These are phyloP conservation scores for Botrytis fragariae DNA, from an alignment of 2,329 filamentous ascomycete genomes.

Conservation along the genomic window DNA sequence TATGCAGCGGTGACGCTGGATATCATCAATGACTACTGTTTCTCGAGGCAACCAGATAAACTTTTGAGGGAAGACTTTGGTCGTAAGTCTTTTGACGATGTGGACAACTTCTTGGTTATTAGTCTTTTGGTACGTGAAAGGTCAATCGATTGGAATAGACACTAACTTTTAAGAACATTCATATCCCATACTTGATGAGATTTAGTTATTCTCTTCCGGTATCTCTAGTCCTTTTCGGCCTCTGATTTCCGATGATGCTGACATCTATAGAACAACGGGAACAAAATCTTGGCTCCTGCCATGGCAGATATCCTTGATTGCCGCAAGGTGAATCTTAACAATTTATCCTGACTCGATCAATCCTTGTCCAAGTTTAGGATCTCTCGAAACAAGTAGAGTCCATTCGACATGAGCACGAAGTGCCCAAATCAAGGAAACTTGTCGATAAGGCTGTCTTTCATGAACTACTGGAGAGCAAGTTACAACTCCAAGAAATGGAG, in stretches of 20 bases:
- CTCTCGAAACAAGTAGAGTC: not conserved
- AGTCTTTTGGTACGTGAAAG: constrained; percentile 3
- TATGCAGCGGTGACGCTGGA: constrained; percentile 3
- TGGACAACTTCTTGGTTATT: not conserved
- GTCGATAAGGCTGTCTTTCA: constrained; percentile 21
- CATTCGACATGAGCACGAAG: not conserved
- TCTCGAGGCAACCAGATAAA: constrained; percentile 19
- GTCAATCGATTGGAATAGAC: not conserved
- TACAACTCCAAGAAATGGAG: constrained; percentile 39
- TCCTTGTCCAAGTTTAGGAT: constrained; percentile 39
- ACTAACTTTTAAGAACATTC: not conserved
- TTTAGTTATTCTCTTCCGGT: constrained; percentile 1
- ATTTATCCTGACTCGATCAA: not conserved
- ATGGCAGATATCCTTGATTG: constrained; percentile 2
- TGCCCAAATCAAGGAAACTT: not conserved
- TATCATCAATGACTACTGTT: constrained; percentile 18
- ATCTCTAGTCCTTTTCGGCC: not conserved
- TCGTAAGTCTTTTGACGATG: constrained; percentile 7
- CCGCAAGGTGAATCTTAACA: not conserved
- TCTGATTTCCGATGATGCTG: not conserved
- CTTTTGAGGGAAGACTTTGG: constrained; percentile 4
- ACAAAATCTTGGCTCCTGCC: constrained; percentile 14
- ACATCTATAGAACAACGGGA: constrained; percentile 4
- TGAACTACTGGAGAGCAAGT: constrained; percentile 25
- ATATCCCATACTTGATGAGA: constrained; percentile 4